These are phyloP conservation scores for Dactylorhiza incarnata DNA, from an alignment of 106 monocot species.

Conservation along the genomic window DNA sequence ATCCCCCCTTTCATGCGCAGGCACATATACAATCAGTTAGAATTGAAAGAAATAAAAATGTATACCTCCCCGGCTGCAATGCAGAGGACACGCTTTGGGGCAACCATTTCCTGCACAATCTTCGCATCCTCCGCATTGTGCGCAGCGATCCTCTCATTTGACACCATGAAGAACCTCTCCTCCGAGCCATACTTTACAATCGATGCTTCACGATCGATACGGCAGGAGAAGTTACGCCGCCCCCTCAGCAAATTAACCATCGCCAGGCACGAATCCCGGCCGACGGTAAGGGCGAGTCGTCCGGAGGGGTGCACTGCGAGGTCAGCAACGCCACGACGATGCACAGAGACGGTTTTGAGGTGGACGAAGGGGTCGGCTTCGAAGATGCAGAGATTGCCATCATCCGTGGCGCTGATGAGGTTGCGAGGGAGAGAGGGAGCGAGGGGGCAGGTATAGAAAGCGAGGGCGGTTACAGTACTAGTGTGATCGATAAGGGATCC, in stretches of 20 bases:
- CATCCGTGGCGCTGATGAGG: conserved; percentile 65
- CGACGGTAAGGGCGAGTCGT: conserved; percentile 64
- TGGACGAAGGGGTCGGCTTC: conserved; percentile 83
- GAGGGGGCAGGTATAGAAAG: conserved; percentile 45
- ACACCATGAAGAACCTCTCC: conserved; percentile 57
- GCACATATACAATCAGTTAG: not conserved
- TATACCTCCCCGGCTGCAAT: conserved; percentile 62
- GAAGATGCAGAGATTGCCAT: conserved; percentile 67
- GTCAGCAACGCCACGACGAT: conserved; percentile 40
- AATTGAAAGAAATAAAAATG: not conserved
- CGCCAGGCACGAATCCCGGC: conserved; percentile 54
- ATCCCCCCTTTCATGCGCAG: too few species aligned
- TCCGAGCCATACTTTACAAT: conserved; percentile 46
- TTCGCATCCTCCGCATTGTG: conserved; percentile 80
- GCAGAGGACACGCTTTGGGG: conserved; percentile 48
- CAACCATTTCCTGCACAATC: conserved; percentile 41
- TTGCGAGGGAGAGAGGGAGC: conserved; percentile 64
- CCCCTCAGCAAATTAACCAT: conserved; percentile 84
- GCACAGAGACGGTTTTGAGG: conserved; percentile 41
- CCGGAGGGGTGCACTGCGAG: conserved; percentile 78
- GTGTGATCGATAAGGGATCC: conserved; percentile 56
- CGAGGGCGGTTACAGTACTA: conserved; percentile 55
- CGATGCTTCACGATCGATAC: conserved; percentile 57
- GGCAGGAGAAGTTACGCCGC: conserved; percentile 60
- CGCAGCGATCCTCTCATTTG: conserved; percentile 45